phyloP scores from a whole-genome alignment of 1,284 basidiomycete genomes.

The Moesziomyces sp. region DNA sequence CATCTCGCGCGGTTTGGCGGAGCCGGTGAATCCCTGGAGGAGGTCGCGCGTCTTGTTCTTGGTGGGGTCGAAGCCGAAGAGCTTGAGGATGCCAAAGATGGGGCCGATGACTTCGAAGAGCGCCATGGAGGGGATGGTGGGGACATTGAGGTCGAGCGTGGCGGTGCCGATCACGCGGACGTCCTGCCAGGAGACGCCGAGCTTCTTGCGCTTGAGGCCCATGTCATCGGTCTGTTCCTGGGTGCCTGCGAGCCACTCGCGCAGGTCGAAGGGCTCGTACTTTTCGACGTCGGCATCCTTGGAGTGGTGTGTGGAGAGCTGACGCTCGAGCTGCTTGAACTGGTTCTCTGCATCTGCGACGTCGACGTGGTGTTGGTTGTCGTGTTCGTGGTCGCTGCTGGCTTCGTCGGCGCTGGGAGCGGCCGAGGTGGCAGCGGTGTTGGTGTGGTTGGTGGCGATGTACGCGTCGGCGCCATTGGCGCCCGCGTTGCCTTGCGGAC shows the following conservation, averaged over 20 bases:
- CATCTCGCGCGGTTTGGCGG: conserved; percentile 60
- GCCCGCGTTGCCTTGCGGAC: conserved; percentile 18
- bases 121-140: conserved; percentile 52
- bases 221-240: conserved; percentile 33
- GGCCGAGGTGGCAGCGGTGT: conserved; percentile 20
- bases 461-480: conserved; percentile 27
- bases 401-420: conserved; percentile 15
- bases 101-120: conserved; percentile 51
- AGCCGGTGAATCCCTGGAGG: conserved; percentile 52
- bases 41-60: conserved; percentile 39
- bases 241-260: conserved; percentile 34
- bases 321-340: conserved; percentile 36
- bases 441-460: conserved; percentile 29
- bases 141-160: conserved; percentile 40
- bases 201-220: conserved; percentile 44
- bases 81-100: conserved; percentile 39
- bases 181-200: conserved; percentile 53
- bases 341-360: conserved; percentile 37
- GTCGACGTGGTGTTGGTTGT: conserved; percentile 15
- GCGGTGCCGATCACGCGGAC: conserved; percentile 45
- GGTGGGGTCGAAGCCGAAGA: conserved; percentile 41
- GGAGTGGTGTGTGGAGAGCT: conserved; percentile 24
- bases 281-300: conserved; percentile 38
- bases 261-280: conserved; percentile 29
- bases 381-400: conserved; percentile 10